Evolutionary conservation across 169 alveolate species (phyloP), one percentile per base, ranked within the genome.

Genomic region (Plasmodium adleri): DNA sequence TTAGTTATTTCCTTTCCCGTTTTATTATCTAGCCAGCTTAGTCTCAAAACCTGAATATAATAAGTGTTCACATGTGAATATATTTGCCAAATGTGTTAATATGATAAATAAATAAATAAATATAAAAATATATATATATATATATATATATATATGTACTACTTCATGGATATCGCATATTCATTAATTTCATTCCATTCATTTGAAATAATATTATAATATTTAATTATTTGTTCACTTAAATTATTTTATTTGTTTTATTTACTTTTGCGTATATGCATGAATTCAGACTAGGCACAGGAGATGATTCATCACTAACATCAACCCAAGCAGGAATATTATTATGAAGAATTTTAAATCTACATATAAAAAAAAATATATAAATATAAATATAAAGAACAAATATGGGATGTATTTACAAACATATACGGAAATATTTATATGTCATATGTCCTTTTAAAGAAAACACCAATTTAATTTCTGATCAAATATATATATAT

Each of bases 301-400:
- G 32, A 20, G 90, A 80, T 28, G 83, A 66, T 15, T 66, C 83
- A 67, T 80, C 90, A 56, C 24, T 80, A 24, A 80, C 54, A 15
- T 80, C 90, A 20, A 80, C 90, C 90, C 90, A 80, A 13, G 32
- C 90, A 20, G 67, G 78, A 45, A 26, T 80, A 26, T 68, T 80
- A 22, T 68, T 80, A 9, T 66, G 83, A 15, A 52, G 50, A 9
- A 80, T 52, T 80, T 80, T 80, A 39, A 80, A 80, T 80, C 90
- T 80, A 72, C 12, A 58, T 26, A 13, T 6, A 66, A 66, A 66
- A 15, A n/a, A 49, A 15, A 50, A 32, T 8, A 20, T 20, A 20
- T 20, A 20, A 20, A 20, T 20, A 20, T 20, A 20, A 26, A 66
- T 8, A 6, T 1, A 22, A 9, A 71, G 3, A 28, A 26, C 4